Percentiles rank a stretch among this genome's conserved stretches.
phyloP scores from a whole-genome alignment of 2,329 filamentous ascomycete genomes.

The Shiraia sp. region DNA sequence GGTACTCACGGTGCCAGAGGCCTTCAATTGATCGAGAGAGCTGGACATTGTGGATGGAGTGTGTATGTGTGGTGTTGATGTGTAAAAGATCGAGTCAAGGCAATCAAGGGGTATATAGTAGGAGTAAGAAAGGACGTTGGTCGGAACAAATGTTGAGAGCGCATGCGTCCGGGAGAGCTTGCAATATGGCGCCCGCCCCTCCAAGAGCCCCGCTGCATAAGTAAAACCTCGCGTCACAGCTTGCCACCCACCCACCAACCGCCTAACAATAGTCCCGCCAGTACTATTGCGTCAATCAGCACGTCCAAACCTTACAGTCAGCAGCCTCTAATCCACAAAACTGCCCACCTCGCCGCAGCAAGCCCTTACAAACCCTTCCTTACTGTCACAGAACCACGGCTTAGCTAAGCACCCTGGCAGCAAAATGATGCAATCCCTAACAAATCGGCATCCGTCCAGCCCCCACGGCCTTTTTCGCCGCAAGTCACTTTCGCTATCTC shows the following conservation, averaged over 20 bases:
- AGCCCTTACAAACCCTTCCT: constrained; percentile 5
- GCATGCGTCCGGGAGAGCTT: constrained; percentile 22
- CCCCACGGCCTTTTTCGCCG: constrained; percentile 12
- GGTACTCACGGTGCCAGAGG: constrained; percentile 85
- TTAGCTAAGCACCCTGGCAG: constrained; percentile 12
- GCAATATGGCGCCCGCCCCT: constrained; percentile 23
- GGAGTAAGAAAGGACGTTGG: constrained; percentile 1
- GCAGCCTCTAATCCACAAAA: constrained; percentile 15
- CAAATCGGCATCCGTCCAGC: constrained; percentile 11
- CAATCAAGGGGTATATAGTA: constrained; percentile 3
- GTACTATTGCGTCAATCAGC: constrained; percentile 35
- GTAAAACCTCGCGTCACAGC: constrained; percentile 38
- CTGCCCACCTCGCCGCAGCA: constrained; percentile 7
- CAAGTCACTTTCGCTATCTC: constrained; percentile 4
- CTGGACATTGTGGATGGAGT: constrained; percentile 66
- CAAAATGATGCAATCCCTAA: constrained; percentile 19
- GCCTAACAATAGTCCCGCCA: constrained; percentile 26
- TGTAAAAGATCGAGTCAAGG: neutral
- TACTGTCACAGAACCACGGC: constrained; percentile 1
- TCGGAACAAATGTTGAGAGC: constrained; percentile 26
- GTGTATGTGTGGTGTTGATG: constrained; percentile 6
- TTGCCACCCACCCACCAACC: constrained; percentile 29
- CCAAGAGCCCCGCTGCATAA: constrained; percentile 27
- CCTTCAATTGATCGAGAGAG: constrained; percentile 96
- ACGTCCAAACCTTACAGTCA: constrained; percentile 18